Percentiles rank a stretch among this genome's conserved stretches.
phyloP scores from a whole-genome alignment of 2,329 filamentous ascomycete genomes.

The Cladosporium colombiae region DNA sequence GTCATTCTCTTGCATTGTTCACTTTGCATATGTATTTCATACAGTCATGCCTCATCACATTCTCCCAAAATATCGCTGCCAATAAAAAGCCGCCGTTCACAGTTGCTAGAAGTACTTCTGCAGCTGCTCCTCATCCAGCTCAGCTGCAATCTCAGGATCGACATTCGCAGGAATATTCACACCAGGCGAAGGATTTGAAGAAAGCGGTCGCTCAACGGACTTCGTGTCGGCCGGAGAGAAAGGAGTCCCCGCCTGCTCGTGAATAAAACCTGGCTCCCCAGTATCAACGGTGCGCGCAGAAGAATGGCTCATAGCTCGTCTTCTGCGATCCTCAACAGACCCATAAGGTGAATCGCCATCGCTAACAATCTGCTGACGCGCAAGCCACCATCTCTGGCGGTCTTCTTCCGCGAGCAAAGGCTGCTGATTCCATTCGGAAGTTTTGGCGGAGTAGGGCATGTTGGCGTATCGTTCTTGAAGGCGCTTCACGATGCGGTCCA shows the following conservation, averaged over 20 bases:
- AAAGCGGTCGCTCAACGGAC: constrained; percentile 11
- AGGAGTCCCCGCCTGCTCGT: not conserved
- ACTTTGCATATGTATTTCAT: constrained; percentile 5
- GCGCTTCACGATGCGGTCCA: constrained; percentile 11
- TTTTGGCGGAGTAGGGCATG: constrained; percentile 21
- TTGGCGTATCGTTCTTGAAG: constrained; percentile 16
- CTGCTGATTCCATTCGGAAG: constrained; percentile 21
- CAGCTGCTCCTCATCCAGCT: constrained; percentile 16
- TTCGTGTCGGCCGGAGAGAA: constrained; percentile 11
- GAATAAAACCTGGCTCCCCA: constrained; percentile 14
- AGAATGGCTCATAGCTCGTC: constrained; percentile 18
- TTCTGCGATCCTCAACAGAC: not conserved
- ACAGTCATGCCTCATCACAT: not conserved
- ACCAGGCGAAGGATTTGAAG: constrained; percentile 14
- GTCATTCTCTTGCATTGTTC: not conserved
- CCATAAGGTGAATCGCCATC: constrained; percentile 7
- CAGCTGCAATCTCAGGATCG: constrained; percentile 19
- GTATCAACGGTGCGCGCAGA: constrained; percentile 18
- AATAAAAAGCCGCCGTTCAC: not conserved
- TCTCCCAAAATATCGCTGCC: not conserved
- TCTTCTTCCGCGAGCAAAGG: constrained; percentile 17
- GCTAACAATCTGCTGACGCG: constrained; percentile 16
- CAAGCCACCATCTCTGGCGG: constrained; percentile 18
- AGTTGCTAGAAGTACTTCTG: constrained; percentile 13
- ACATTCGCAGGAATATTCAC: constrained; percentile 14